Percentiles rank a stretch among this genome's conserved stretches.
Conservation (phyloP, 192 early-diverging fungal species). For the Jimgerdemannia lactiflua region DNA sequence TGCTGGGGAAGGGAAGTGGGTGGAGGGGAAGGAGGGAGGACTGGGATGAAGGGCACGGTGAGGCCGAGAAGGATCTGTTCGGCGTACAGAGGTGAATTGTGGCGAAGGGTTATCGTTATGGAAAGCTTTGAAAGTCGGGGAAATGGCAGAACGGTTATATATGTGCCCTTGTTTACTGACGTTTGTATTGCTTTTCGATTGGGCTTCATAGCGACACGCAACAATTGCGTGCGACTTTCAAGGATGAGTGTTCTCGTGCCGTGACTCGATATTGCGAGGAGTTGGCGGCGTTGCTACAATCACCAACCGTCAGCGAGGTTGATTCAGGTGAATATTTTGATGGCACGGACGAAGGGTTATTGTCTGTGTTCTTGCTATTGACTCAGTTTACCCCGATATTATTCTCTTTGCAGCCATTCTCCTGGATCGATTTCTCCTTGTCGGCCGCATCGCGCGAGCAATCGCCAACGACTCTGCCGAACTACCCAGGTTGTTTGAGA, state of each 20-base stretch:
- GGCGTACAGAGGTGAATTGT: background rate
- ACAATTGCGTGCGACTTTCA: background rate
- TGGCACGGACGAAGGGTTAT: background rate
- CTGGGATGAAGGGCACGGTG: background rate
- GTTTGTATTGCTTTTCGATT: background rate
- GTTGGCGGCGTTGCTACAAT: background rate
- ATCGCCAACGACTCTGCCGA: constrained; percentile 19
- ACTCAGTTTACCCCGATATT: background rate
- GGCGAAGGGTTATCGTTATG: too few relatives aligned
- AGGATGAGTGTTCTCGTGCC: constrained; percentile 9
- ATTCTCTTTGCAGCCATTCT: background rate
- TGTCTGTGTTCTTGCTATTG: background rate
- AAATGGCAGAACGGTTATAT: too few relatives aligned
- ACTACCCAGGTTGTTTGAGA: constrained; percentile 12
- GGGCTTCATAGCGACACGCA: background rate
- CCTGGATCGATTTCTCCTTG: background rate
- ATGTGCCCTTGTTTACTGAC: too few relatives aligned
- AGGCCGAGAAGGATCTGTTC: background rate
- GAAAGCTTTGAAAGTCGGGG: too few relatives aligned
- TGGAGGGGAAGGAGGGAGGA: constrained; percentile 1
- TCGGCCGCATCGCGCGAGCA: constrained; percentile 24
- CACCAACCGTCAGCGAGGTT: background rate
- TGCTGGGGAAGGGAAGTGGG: constrained; percentile 4
- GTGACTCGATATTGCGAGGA: constrained; percentile 1
- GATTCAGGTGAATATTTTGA: background rate